Conservation (phyloP, 805 yeast genomes). For the Monosporozyma yasuniensis region DNA sequence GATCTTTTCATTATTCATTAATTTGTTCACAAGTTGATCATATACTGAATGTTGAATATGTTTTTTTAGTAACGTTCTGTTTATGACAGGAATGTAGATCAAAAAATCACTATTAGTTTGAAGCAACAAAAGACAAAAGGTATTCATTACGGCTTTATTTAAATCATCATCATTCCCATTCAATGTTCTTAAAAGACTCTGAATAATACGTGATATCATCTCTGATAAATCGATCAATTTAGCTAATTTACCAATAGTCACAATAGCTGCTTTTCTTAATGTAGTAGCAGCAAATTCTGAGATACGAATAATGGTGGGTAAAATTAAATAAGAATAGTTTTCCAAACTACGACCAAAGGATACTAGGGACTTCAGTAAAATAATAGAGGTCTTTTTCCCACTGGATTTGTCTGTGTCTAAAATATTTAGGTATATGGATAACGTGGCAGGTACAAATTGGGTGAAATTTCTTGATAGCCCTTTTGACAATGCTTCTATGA, state of each 20-base stretch:
- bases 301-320: conserved; percentile 77
- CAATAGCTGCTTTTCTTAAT: conserved; percentile 65
- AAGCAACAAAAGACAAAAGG: conserved; percentile 65
- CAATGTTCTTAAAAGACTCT: conserved; percentile 70
- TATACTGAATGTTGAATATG: conserved; percentile 64
- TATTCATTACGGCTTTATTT: conserved; percentile 58
- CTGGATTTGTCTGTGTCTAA: conserved; percentile 63
- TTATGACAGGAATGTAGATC: conserved; percentile 77
- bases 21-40: conserved; percentile 70
- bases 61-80: conserved; percentile 51
- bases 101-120: conserved; percentile 79
- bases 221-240: conserved; percentile 66
- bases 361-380: conserved; percentile 74
- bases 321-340: conserved; percentile 74
- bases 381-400: conserved; percentile 51
- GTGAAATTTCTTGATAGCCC: conserved; percentile 92
- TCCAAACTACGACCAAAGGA: conserved; percentile 83
- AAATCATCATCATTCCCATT: conserved; percentile 47
- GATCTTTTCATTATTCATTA: conserved; percentile 76
- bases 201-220: conserved; percentile 84
- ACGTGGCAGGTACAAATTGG: conserved; percentile 64
- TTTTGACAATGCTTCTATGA: conserved; percentile 74
- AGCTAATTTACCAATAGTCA: conserved; percentile 73
- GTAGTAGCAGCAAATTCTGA: conserved; percentile 59
- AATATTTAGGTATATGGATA: conserved; percentile 67